Base-by-base conservation (phyloP, 371 early-diverging fungal genomes). In the Syncephalastrum racemosum region DNA sequence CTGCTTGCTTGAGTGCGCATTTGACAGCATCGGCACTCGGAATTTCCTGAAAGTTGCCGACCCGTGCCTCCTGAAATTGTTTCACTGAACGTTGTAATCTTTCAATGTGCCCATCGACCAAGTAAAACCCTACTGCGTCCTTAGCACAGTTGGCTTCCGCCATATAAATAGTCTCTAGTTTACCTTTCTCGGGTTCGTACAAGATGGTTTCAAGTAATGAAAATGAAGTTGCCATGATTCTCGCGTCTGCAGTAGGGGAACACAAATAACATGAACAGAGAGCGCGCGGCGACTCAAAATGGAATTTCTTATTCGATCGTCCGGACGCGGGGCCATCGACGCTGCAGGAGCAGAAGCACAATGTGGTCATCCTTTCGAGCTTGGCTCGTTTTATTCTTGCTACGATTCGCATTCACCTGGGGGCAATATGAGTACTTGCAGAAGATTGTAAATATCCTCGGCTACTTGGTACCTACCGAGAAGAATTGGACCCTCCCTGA, bases 191-290 rank as follows among this genome's bases (percentile, higher is more conserved):
- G 14, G 84, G 84, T 24, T 64, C 71, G 53, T 73, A 84, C 4
- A 84, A 58, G 24, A 84, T 72, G 2, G 84, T 84, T 53, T 84
- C 84, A 25, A 84, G 60, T 12, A 84, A 53, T n/a, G 68, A 65
- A 27, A 79, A 58, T 20, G 36, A 31, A 31, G 36, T 31, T 31
- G 36, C 6, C 36, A 31, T 31, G 10, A 31, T 31, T 27, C 36
- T 31, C 36, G 36, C 36, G 36, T 31, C 36, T 3, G 36, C 12
- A 10, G 31, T 31, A n/a, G 36, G 36, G 36, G 5, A 10, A 31
- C 36, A 31, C 36, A 31, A 31, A 31, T 7, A 31, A 31, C 12
- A 31, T 10, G 36, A 31, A 31, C 36, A 31, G 12, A 31, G 36
- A 7, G 36, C 36, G 12, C 10, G 36, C 36, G 36, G 36, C 36